Conservation (phyloP, 495 filamentous ascomycete species). For the Hypoxylon subgilvum region DNA sequence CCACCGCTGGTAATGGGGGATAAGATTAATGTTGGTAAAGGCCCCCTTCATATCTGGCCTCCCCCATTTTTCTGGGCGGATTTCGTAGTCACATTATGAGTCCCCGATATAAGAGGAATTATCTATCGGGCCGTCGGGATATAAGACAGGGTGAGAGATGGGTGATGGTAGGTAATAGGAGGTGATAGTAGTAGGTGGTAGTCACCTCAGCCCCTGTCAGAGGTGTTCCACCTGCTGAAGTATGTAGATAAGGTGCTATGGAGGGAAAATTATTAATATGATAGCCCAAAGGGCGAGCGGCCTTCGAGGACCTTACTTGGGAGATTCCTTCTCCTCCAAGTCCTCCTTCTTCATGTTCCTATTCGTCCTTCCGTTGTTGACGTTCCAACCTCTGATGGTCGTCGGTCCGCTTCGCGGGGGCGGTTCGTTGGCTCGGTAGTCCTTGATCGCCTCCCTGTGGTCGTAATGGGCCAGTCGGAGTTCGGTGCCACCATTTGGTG, state of each 20-base stretch:
- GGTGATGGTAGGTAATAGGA: no score
- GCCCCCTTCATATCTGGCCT: no score
- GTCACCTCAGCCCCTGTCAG: constrained; percentile 22
- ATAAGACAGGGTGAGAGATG: neutral
- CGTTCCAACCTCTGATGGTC: constrained; percentile 57
- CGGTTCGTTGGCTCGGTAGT: constrained; percentile 51
- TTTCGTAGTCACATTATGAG: no score
- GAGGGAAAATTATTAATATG: constrained; percentile 28
- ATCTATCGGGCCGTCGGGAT: constrained; percentile 1
- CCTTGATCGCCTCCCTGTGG: constrained; percentile 55
- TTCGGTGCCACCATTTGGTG: constrained; percentile 47
- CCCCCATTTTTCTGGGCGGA: no score
- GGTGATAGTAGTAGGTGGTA: no score
- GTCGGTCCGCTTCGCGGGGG: constrained; percentile 54
- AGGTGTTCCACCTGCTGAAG: constrained; percentile 39
- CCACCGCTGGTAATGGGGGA: no score
- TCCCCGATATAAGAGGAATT: neutral
- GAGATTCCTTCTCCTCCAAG: constrained; percentile 41
- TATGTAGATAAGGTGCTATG: constrained; percentile 37
- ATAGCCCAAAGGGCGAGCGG: constrained; percentile 4
- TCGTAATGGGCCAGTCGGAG: constrained; percentile 56
- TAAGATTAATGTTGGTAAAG: no score
- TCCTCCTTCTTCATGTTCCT: constrained; percentile 38
- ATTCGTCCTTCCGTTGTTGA: constrained; percentile 47
- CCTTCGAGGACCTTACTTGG: constrained; percentile 35